phyloP scores from a whole-genome alignment of 169 alveolate species.

The Plasmodium falciparum region DNA sequence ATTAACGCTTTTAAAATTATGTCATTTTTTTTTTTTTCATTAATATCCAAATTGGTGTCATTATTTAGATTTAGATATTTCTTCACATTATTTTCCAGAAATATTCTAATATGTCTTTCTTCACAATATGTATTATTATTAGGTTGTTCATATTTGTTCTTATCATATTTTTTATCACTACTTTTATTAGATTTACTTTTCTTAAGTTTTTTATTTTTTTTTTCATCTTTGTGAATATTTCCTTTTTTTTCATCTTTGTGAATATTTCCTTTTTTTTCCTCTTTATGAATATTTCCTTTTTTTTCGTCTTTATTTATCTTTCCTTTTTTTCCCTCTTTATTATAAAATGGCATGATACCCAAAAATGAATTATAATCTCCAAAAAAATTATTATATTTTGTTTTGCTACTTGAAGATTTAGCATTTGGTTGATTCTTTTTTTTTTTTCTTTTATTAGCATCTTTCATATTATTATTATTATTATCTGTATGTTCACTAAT shows the following conservation, averaged over 20 bases:
- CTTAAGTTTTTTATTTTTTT: neutral
- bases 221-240: neutral
- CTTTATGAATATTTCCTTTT: no score
- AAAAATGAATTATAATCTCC: no score
- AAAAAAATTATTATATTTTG: no score
- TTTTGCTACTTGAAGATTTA: no score
- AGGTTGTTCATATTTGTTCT: neutral
- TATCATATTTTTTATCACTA: slow-evolving; percentile 7
- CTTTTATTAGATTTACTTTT: neutral
- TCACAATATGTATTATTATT: neutral
- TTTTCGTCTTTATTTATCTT: no score
- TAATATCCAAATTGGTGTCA: slow-evolving; percentile 42
- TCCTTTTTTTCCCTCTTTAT: no score
- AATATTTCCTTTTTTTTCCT: neutral
- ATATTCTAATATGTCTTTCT: slow-evolving; percentile 14
- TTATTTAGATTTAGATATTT: slow-evolving; percentile 38
- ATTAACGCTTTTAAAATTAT: slow-evolving; percentile 52
- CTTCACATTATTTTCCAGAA: slow-evolving; percentile 36
- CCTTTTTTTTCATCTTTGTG: neutral
- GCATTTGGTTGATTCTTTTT: no score
- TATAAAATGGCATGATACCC: no score
- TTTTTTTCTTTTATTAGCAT: no score
- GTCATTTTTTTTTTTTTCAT: slow-evolving; percentile 74
- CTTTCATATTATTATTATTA: no score
- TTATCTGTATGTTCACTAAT: no score